These are phyloP conservation scores for Urochloa ruziziensis DNA, from an alignment of 176 grass and related monocot genomes.

Conservation along the genomic window DNA sequence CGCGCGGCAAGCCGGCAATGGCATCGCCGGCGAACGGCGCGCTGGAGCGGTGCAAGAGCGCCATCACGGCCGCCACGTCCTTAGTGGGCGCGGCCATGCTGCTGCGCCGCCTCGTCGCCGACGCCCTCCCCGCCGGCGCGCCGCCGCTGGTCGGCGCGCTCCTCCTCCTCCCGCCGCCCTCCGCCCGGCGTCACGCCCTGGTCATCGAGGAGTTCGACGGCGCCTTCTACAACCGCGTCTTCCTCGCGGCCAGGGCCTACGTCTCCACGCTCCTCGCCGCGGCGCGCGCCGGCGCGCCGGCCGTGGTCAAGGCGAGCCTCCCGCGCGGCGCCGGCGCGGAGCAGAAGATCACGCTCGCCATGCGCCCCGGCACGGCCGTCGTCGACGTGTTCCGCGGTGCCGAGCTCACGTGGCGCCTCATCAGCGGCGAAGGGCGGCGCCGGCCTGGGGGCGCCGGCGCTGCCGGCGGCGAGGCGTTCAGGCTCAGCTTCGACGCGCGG, in stretches of 20 bases:
- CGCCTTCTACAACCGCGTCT: constrained; percentile 50
- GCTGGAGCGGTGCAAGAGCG: constrained; percentile 41
- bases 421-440: neutral
- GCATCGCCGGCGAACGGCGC: constrained; percentile 18
- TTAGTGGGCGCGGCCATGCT: constrained; percentile 40
- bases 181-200: constrained; percentile 29
- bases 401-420: constrained; percentile 37
- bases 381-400: constrained; percentile 42
- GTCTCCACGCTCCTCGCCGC: constrained; percentile 49
- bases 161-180: constrained; percentile 40
- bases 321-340: constrained; percentile 39
- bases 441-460: neutral
- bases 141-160: constrained; percentile 31
- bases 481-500: constrained; percentile 50
- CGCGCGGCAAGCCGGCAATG: constrained; percentile 24
- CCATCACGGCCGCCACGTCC: constrained; percentile 37
- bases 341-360: constrained; percentile 42
- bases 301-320: constrained; percentile 40
- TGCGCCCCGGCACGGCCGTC: constrained; percentile 33
- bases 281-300: constrained; percentile 23
- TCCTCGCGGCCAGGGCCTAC: constrained; percentile 44
- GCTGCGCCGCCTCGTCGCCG: constrained; percentile 37
- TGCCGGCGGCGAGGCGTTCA: constrained; percentile 22
- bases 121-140: constrained; percentile 23
- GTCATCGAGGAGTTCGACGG: constrained; percentile 55